These are phyloP conservation scores for Umbelopsis isabellina DNA, from an alignment of 192 early-diverging fungal species.

Conservation along the genomic window DNA sequence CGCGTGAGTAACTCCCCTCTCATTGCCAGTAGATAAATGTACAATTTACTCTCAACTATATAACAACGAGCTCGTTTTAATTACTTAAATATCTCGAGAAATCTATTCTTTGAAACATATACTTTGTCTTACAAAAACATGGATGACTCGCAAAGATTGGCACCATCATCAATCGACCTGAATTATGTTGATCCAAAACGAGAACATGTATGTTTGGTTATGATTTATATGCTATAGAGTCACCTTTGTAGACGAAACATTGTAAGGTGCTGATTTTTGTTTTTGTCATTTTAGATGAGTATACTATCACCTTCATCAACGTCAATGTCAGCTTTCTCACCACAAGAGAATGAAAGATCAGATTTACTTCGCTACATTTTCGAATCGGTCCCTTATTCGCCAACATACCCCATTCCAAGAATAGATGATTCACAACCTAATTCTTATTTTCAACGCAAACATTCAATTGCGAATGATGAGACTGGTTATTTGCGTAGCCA, in stretches of 20 bases:
- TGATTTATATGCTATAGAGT: neutral
- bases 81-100: neutral
- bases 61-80: too few relatives aligned
- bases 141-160: neutral
- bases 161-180: neutral
- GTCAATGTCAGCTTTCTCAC: neutral
- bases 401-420: neutral
- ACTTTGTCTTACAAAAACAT: neutral
- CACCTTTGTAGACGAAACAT: too few relatives aligned
- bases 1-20: neutral
- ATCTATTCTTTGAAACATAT: too few relatives aligned
- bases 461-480: conserved; percentile 8
- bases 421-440: neutral
- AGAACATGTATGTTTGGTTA: neutral
- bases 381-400: conserved; percentile 9
- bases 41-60: neutral
- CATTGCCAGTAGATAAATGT: neutral
- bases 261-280: too few relatives aligned
- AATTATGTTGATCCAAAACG: neutral
- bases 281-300: too few relatives aligned
- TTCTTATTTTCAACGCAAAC: conserved; percentile 1
- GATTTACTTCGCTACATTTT: conserved; percentile 7
- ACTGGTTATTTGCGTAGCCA: neutral
- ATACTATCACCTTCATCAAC: too few relatives aligned
- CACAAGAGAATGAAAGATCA: neutral